phyloP scores from a whole-genome alignment of 106 monocot species.

The Platanthera guangdongensis region DNA sequence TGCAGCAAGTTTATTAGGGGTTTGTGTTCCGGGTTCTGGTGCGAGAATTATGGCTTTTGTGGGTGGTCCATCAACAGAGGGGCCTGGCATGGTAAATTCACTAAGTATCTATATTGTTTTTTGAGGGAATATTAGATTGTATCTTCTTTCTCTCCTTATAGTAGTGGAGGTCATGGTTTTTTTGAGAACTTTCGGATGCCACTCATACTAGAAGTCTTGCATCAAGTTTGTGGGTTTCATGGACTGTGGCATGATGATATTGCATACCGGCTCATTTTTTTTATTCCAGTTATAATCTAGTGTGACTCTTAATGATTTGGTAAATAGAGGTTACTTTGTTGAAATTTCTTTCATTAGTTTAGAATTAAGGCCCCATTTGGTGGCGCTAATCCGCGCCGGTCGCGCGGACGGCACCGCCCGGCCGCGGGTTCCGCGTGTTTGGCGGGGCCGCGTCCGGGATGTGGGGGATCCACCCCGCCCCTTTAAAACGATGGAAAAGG shows the following conservation, averaged over 20 bases:
- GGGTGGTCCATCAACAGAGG: conserved; percentile 94
- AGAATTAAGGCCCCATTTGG: background rate
- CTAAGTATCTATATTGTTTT: background rate
- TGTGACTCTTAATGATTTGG: background rate
- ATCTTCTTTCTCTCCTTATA: background rate
- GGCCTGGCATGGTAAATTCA: conserved; percentile 63
- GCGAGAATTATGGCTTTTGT: conserved; percentile 99
- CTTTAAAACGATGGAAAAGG: too few relatives aligned
- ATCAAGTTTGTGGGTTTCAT: background rate
- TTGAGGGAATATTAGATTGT: background rate
- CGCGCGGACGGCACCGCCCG: too few relatives aligned
- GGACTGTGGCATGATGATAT: background rate
- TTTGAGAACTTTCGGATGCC: background rate
- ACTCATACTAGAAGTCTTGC: background rate
- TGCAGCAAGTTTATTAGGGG: conserved; percentile 79
- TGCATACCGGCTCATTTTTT: background rate
- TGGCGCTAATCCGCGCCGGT: too few relatives aligned
- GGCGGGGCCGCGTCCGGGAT: too few relatives aligned
- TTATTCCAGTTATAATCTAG: background rate
- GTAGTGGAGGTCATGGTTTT: background rate
- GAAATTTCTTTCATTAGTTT: background rate
- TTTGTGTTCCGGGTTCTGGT: conserved; percentile 98
- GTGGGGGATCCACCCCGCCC: too few relatives aligned
- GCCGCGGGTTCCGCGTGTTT: too few relatives aligned
- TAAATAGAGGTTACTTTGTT: background rate